Evolutionary conservation across 2,329 filamentous ascomycete genomes (phyloP).

Genomic region (Davidsoniella neocaledoniae): DNA sequence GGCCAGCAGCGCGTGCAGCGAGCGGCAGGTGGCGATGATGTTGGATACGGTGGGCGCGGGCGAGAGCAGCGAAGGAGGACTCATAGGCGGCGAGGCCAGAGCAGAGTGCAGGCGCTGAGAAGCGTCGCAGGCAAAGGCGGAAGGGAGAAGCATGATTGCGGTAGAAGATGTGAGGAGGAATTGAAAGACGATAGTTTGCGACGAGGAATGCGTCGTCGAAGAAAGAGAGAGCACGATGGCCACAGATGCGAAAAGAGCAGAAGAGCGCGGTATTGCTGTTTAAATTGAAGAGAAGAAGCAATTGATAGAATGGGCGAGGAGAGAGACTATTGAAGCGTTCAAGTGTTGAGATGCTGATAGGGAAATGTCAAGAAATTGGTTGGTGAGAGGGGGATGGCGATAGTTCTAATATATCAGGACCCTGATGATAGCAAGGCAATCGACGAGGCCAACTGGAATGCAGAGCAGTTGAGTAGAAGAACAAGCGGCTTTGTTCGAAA

Average conservation of each 20-base stretch:
- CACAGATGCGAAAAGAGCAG: no score
- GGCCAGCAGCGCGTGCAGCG: constrained; percentile 42
- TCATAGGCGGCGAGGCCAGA: constrained; percentile 41
- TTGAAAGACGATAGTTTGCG: neutral
- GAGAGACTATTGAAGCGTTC: constrained; percentile 6
- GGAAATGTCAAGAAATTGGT: constrained; percentile 3
- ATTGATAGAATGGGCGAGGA: neutral
- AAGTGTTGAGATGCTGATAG: neutral
- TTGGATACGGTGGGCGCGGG: constrained; percentile 24
- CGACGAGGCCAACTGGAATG: neutral
- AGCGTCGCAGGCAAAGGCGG: constrained; percentile 40
- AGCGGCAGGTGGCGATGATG: constrained; percentile 43
- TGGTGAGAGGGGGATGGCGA: constrained; percentile 5
- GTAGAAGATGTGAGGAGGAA: neutral
- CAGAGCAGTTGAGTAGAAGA: neutral
- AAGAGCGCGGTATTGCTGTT: no score
- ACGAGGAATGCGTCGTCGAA: neutral
- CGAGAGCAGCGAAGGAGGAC: constrained; percentile 24
- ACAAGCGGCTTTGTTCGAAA: neutral
- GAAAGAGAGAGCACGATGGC: neutral
- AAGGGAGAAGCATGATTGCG: constrained; percentile 39
- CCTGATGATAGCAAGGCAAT: neutral
- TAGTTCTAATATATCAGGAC: constrained; percentile 10
- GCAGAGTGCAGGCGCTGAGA: constrained; percentile 32
- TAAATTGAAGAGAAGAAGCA: neutral